Evolutionary conservation across 2,329 filamentous ascomycete genomes (phyloP).

Genomic region (Cadophora gregata): DNA sequence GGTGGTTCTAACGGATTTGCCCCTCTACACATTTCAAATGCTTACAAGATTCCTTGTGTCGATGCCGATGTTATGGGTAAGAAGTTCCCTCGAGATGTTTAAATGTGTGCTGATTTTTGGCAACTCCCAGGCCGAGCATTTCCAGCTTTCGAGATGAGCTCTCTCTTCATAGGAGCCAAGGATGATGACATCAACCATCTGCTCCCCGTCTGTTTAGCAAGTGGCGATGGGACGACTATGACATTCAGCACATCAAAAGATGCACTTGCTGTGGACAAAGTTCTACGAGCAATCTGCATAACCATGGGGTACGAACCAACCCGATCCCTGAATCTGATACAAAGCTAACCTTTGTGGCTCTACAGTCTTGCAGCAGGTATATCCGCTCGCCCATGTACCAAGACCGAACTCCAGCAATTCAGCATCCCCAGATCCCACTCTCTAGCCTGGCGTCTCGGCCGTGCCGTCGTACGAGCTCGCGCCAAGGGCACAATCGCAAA

Average conservation of each 20-base stretch:
- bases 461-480: constrained; percentile 9
- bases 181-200: constrained; percentile 18
- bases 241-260: constrained; percentile 17
- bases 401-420: constrained; percentile 17
- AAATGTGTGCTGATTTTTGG: neutral
- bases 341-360: neutral
- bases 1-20: constrained; percentile 19
- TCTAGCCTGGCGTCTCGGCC: constrained; percentile 16
- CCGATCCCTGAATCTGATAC: too few species aligned
- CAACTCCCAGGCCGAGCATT: constrained; percentile 10
- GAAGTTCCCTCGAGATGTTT: neutral
- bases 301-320: constrained; percentile 15
- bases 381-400: constrained; percentile 11
- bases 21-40: constrained; percentile 1
- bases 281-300: constrained; percentile 15
- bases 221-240: constrained; percentile 15
- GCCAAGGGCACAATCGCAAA: neutral
- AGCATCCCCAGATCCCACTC: constrained; percentile 17
- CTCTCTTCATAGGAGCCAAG: constrained; percentile 16
- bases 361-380: constrained; percentile 17
- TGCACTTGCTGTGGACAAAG: constrained; percentile 16
- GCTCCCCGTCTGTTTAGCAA: constrained; percentile 12
- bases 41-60: constrained; percentile 10
- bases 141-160: constrained; percentile 17
- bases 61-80: constrained; percentile 21